phyloP scores from a whole-genome alignment of 2,329 filamentous ascomycete species.

The Nigrospora sphaerica region DNA sequence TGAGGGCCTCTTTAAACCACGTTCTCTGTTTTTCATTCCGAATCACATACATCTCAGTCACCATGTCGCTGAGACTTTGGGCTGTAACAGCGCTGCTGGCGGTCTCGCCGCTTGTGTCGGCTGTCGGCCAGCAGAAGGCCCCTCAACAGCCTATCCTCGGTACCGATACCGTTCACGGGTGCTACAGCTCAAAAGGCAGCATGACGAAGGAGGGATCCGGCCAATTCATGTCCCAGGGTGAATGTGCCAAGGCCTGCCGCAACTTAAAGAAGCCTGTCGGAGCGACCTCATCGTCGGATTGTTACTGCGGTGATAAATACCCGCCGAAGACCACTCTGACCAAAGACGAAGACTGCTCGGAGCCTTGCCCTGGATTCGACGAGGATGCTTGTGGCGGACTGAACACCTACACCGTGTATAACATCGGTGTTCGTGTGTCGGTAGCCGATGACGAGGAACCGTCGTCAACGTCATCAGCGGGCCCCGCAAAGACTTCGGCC shows the following conservation, averaged over 20 bases:
- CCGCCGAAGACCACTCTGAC: conserved; percentile 51
- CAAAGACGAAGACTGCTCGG: conserved; percentile 54
- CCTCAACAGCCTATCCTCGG: conserved; percentile 26
- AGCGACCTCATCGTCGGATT: conserved; percentile 54
- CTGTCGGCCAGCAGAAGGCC: conserved; percentile 23
- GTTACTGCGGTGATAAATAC: conserved; percentile 66
- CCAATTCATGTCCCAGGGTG: conserved; percentile 31
- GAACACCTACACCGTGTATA: conserved; percentile 39
- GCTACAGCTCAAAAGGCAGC: conserved; percentile 37
- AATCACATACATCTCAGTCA: conserved; percentile 5
- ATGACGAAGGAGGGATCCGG: conserved; percentile 17
- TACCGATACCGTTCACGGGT: conserved; percentile 41
- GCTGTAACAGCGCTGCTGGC: conserved; percentile 18
- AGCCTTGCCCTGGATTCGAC: conserved; percentile 56
- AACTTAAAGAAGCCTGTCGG: conserved; percentile 47
- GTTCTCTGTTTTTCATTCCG: conserved; percentile 7
- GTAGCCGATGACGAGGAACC: conserved; percentile 23
- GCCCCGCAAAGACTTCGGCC: conserved; percentile 20
- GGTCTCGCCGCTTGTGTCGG: conserved; percentile 12
- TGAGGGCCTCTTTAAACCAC: conserved; percentile 11
- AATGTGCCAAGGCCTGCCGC: conserved; percentile 34
- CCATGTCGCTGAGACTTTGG: conserved; percentile 18
- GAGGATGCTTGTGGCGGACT: conserved; percentile 53
- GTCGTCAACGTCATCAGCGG: background rate
- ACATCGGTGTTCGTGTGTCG: conserved; percentile 38